phyloP scores from a whole-genome alignment of 169 alveolate species.

The Plasmodium gonderi region DNA sequence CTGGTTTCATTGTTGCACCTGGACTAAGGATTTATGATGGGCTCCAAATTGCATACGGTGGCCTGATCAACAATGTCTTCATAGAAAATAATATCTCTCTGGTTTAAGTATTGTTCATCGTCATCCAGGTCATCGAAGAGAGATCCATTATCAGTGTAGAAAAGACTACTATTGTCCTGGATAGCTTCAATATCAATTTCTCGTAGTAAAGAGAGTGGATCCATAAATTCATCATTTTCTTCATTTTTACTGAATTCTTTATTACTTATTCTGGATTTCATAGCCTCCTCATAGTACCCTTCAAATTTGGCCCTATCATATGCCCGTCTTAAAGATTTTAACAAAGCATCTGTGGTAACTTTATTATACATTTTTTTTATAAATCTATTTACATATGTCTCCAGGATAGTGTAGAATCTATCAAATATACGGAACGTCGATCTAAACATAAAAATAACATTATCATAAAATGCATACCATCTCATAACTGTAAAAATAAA shows the following conservation, averaged over 20 bases:
- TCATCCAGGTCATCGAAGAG: conserved; percentile 47
- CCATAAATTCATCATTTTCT: not conserved
- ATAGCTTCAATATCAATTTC: not conserved
- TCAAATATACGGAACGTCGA: conserved; percentile 21
- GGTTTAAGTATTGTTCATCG: conserved; percentile 25
- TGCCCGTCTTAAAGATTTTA: conserved; percentile 9
- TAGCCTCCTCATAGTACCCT: conserved; percentile 21
- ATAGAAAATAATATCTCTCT: conserved; percentile 4
- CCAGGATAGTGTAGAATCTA: conserved; percentile 19
- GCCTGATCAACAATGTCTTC: not conserved
- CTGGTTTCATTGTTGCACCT: no score
- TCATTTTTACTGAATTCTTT: not conserved
- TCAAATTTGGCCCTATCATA: conserved; percentile 4
- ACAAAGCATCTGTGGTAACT: conserved; percentile 14
- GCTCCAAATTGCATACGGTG: not conserved
- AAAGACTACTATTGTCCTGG: not conserved
- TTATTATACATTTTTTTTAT: not conserved
- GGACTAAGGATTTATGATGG: not conserved
- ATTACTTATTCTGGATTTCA: not conserved
- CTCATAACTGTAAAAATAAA: not conserved
- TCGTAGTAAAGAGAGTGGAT: not conserved
- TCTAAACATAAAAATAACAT: conserved; percentile 5
- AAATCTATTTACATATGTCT: not conserved
- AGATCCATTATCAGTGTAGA: conserved; percentile 4
- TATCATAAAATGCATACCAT: conserved; percentile 27